phyloP scores from a whole-genome alignment of 805 yeast species.

The Saccharomycopsis fodiens region DNA sequence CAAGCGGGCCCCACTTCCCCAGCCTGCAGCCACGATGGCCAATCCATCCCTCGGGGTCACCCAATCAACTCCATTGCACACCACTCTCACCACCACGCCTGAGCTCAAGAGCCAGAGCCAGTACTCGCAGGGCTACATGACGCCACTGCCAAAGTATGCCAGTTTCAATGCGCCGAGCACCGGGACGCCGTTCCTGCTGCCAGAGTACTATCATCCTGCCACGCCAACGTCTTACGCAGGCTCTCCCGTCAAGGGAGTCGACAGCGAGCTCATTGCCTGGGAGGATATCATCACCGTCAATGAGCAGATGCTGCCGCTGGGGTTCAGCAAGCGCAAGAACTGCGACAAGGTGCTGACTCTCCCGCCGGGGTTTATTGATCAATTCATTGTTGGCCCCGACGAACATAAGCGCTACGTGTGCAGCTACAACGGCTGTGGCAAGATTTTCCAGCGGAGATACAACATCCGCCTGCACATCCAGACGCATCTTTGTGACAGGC shows the following conservation, averaged over 20 bases:
- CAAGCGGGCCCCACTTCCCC: conserved; percentile 7
- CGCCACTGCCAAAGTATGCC: conserved; percentile 17
- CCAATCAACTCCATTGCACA: too few species aligned
- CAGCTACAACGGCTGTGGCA: conserved; percentile 68
- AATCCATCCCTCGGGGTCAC: not conserved
- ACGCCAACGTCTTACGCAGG: conserved; percentile 16
- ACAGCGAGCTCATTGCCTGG: conserved; percentile 22
- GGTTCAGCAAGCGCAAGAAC: conserved; percentile 19
- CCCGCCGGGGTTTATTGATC: conserved; percentile 87
- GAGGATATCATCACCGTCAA: conserved; percentile 23
- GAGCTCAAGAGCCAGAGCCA: conserved; percentile 4
- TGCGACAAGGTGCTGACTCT: conserved; percentile 45
- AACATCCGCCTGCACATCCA: conserved; percentile 94
- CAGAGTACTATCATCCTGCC: conserved; percentile 1
- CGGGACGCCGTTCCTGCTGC: conserved; percentile 1
- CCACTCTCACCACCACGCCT: conserved; percentile 5
- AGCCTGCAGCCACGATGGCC: not conserved
- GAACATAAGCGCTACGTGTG: conserved; percentile 66
- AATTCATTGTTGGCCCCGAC: conserved; percentile 75
- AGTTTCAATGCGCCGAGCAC: conserved; percentile 1
- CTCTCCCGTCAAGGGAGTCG: conserved; percentile 18
- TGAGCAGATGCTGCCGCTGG: not conserved
- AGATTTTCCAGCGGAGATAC: conserved; percentile 79
- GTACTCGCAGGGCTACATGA: conserved; percentile 3
- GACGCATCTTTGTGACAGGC: conserved; percentile 91